phyloP scores from a whole-genome alignment of 2,329 filamentous ascomycete species.

The Penicillium verrucosum region DNA sequence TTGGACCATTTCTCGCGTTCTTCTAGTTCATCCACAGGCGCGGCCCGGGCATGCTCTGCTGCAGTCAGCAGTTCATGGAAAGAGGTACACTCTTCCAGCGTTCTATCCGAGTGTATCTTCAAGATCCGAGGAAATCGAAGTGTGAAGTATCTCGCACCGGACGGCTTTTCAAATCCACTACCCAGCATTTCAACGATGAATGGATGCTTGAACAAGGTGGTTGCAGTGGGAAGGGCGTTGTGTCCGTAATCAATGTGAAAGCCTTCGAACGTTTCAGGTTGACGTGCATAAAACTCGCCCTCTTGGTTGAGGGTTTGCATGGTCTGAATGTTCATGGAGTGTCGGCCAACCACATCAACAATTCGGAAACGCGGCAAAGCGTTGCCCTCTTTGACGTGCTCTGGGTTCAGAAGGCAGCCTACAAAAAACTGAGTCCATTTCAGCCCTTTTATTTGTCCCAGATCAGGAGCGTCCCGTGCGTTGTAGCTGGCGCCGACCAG shows the following conservation, averaged over 20 bases:
- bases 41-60: conserved; percentile 56
- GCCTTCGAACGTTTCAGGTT: conserved; percentile 28
- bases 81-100: conserved; percentile 64
- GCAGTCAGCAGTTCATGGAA: conserved; percentile 68
- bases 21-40: conserved; percentile 54
- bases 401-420: conserved; percentile 70
- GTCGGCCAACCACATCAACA: conserved; percentile 58
- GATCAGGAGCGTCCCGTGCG: conserved; percentile 57
- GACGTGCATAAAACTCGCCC: conserved; percentile 47
- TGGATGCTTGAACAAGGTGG: conserved; percentile 62
- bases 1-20: conserved; percentile 62
- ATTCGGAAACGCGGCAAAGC: conserved; percentile 61
- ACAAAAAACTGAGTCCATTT: conserved; percentile 79
- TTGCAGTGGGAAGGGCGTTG: conserved; percentile 34
- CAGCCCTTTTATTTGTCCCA: conserved; percentile 50
- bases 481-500: conserved; percentile 73
- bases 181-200: conserved; percentile 78
- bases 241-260: conserved; percentile 51
- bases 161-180: conserved; percentile 71
- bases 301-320: conserved; percentile 51
- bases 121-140: conserved; percentile 72
- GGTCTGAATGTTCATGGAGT: conserved; percentile 49
- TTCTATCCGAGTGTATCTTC: conserved; percentile 75
- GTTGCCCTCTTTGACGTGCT: conserved; percentile 52
- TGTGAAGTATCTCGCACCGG: conserved; percentile 67